Evolutionary conservation across 805 yeast species (phyloP).

Genomic region (Millerago galiae): DNA sequence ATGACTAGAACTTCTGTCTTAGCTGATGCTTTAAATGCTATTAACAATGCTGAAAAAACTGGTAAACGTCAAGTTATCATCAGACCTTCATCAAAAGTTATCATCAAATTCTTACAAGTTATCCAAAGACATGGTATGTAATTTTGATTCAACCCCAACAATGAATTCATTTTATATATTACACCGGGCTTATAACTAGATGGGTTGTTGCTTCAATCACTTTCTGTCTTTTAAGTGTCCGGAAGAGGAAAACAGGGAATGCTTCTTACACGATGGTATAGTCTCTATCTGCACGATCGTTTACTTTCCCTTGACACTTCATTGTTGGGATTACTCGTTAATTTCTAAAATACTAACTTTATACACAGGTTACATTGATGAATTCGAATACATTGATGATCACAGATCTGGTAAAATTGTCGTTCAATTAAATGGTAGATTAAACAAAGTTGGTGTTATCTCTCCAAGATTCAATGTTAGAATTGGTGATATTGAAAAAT

Average conservation of each 20-base stretch:
- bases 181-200: conserved; percentile 97
- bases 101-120: conserved; percentile 91
- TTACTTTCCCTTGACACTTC: conserved; percentile 30
- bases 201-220: conserved; percentile 86
- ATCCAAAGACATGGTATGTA: conserved; percentile 97
- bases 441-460: conserved; percentile 98
- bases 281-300: conserved; percentile 19
- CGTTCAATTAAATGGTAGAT: conserved; percentile 94
- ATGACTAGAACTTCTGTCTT: conserved; percentile 98
- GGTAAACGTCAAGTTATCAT: conserved; percentile 98
- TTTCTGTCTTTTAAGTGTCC: conserved; percentile 96
- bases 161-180: neutral
- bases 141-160: neutral
- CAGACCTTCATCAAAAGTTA: conserved; percentile 97
- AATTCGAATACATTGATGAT: conserved; percentile 96
- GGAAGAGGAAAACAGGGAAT: conserved; percentile 51
- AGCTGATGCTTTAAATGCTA: conserved; percentile 96
- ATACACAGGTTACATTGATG: conserved; percentile 69
- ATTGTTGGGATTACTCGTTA: neutral
- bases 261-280: conserved; percentile 31
- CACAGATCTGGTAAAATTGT: conserved; percentile 98
- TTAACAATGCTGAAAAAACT: conserved; percentile 98
- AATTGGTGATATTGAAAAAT: conserved; percentile 91
- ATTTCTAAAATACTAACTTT: conserved; percentile 3
- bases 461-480: conserved; percentile 98